A percentile compares a stretch with the other conserved stretches of the same genome.
Evolutionary conservation across 1,139 yeast species (phyloP).

Genomic region (Protomyces pachydermus): DNA sequence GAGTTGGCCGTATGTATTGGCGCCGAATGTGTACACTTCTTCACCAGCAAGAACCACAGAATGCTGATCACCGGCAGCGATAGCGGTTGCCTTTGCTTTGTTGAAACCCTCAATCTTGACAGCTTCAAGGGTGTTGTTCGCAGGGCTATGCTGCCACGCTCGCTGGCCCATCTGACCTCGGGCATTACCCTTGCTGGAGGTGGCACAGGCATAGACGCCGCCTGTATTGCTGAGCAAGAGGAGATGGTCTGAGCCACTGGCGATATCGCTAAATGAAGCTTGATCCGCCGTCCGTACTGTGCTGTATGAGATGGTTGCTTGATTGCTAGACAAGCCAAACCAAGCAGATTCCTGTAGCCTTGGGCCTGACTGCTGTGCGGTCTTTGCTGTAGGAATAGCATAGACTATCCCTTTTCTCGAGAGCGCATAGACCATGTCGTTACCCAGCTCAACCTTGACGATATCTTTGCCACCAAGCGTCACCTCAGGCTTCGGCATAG

Average conservation of each 20-base stretch:
- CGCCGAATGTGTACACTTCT: slow-evolving; percentile 76
- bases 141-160: slow-evolving; percentile 38
- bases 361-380: slow-evolving; percentile 32
- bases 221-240: slow-evolving; percentile 52
- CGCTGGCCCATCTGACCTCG: slow-evolving; percentile 74
- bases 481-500: slow-evolving; percentile 36
- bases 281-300: slow-evolving; percentile 36
- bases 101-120: slow-evolving; percentile 39
- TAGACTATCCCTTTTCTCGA: slow-evolving; percentile 50
- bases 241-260: slow-evolving; percentile 64
- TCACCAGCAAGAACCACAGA: slow-evolving; percentile 58
- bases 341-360: slow-evolving; percentile 12
- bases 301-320: slow-evolving; percentile 5
- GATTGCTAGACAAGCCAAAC: slow-evolving; percentile 20
- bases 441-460: slow-evolving; percentile 39
- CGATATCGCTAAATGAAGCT: slow-evolving; percentile 51
- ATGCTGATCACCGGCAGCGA: slow-evolving; percentile 73
- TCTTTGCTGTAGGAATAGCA: slow-evolving; percentile 46
- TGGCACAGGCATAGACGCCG: slow-evolving; percentile 50
- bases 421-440: slow-evolving; percentile 51
- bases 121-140: slow-evolving; percentile 24
- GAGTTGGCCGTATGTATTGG: slow-evolving; percentile 73
- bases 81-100: slow-evolving; percentile 38
- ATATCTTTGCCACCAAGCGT: slow-evolving; percentile 50
- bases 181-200: slow-evolving; percentile 39